phyloP scores from a whole-genome alignment of 768 basidiomycete genomes.

The Termitomyces sp. region DNA sequence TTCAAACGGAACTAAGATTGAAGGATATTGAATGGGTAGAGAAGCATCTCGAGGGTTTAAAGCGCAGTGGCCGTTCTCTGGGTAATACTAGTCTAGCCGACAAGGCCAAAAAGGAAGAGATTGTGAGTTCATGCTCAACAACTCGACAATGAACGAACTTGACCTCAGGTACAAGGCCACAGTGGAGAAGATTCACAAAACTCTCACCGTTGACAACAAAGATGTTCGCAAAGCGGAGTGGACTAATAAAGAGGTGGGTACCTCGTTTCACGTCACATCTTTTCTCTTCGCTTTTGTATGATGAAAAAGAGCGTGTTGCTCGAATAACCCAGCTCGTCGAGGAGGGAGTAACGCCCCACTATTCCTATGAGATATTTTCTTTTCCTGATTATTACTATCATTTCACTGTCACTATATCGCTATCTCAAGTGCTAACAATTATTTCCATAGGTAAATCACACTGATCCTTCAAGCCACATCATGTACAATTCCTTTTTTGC shows the following conservation, averaged over 20 bases:
- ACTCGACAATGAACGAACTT: not conserved
- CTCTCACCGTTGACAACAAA: conserved; percentile 72
- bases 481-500: not conserved
- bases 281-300: conserved; percentile 15
- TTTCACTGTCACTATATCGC: not conserved
- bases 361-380: conserved; percentile 59
- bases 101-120: conserved; percentile 95
- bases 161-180: conserved; percentile 47
- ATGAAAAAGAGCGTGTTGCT: conserved; percentile 80
- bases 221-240: conserved; percentile 93
- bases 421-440: conserved; percentile 15
- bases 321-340: conserved; percentile 95
- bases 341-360: conserved; percentile 86
- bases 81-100: conserved; percentile 80
- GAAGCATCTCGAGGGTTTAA: conserved; percentile 76
- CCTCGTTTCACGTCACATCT: not conserved
- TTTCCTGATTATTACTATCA: conserved; percentile 30
- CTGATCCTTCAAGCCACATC: not conserved
- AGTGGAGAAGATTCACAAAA: conserved; percentile 80
- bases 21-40: conserved; percentile 99
- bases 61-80: conserved; percentile 66
- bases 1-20: conserved; percentile 85
- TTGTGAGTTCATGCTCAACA: conserved; percentile 43
- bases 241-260: conserved; percentile 91
- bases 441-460: not conserved